Conservation (phyloP, 192 early-diverging fungal genomes). For the Backusella westeae region DNA sequence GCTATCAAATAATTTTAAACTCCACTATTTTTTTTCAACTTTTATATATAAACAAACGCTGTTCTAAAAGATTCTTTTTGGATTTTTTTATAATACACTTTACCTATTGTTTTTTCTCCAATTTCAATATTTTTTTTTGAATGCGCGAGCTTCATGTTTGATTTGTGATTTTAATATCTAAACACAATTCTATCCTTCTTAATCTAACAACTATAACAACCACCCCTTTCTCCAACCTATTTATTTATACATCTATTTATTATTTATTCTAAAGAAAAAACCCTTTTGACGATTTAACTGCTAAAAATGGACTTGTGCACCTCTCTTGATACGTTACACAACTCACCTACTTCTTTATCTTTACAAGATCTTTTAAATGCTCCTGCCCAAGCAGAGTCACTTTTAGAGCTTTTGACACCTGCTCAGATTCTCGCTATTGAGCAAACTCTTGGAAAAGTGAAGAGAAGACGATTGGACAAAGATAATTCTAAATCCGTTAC, state of each 20-base stretch:
- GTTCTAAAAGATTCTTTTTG: constrained; percentile 8
- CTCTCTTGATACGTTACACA: constrained; percentile 12
- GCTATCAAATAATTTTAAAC: not conserved
- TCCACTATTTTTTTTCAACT: not conserved
- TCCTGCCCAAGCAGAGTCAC: constrained; percentile 20
- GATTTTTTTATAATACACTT: constrained; percentile 4
- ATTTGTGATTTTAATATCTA: constrained; percentile 9
- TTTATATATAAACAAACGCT: constrained; percentile 9
- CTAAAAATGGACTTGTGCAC: constrained; percentile 17
- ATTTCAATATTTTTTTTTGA: constrained; percentile 3
- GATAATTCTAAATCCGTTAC: not conserved
- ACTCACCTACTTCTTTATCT: constrained; percentile 21
- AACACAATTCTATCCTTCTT: not conserved
- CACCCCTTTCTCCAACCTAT: not conserved
- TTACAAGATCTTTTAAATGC: constrained; percentile 24
- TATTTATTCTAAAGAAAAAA: not conserved
- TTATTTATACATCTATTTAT: not conserved
- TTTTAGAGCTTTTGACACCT: constrained; percentile 22
- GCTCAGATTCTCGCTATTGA: constrained; percentile 22
- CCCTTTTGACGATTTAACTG: not conserved
- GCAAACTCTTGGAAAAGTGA: constrained; percentile 16
- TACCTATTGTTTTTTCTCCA: not conserved
- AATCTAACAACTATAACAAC: not conserved
- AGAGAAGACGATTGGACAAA: constrained; percentile 14
- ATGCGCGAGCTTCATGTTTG: constrained; percentile 8